A percentile compares a stretch with the other conserved stretches of the same genome.
Conservation (phyloP, 1,284 basidiomycete species). For the Tranzscheliella williamsii region DNA sequence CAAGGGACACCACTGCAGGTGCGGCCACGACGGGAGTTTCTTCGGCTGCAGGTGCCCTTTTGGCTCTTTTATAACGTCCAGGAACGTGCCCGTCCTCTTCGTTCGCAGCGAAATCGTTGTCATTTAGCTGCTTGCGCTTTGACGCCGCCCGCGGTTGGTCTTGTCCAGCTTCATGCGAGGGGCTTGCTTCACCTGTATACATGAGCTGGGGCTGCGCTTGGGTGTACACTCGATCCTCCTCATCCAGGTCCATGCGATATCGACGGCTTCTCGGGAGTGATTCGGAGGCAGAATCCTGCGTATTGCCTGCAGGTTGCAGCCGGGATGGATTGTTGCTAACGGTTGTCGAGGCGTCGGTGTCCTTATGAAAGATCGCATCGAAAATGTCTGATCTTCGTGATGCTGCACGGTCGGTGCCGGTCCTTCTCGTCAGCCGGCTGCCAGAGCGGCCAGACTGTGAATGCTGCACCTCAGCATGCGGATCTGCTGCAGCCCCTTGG, state of each 20-base stretch:
- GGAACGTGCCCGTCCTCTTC: too few relatives aligned
- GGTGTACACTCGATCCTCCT: conserved; percentile 22
- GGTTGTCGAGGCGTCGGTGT: not conserved
- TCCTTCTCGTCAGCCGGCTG: conserved; percentile 24
- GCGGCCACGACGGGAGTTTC: too few relatives aligned
- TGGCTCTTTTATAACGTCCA: too few relatives aligned
- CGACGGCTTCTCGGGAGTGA: conserved; percentile 17
- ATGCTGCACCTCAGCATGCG: not conserved
- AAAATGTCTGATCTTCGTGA: conserved; percentile 34
- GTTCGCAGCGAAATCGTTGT: not conserved
- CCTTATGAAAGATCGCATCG: conserved; percentile 13
- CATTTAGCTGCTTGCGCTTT: not conserved
- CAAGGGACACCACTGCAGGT: not conserved
- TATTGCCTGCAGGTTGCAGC: not conserved
- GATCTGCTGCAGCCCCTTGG: not conserved
- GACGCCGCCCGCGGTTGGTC: not conserved
- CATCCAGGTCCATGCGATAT: conserved; percentile 39
- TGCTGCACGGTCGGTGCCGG: conserved; percentile 16
- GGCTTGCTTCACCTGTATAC: too few relatives aligned
- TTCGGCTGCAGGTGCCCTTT: too few relatives aligned
- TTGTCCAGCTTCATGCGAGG: not conserved
- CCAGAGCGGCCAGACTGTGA: conserved; percentile 11
- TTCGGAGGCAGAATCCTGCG: not conserved
- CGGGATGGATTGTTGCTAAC: not conserved
- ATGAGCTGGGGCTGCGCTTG: conserved; percentile 4